Evolutionary conservation across 2,329 filamentous ascomycete genomes (phyloP).

Genomic region (Madurella mycetomatis): DNA sequence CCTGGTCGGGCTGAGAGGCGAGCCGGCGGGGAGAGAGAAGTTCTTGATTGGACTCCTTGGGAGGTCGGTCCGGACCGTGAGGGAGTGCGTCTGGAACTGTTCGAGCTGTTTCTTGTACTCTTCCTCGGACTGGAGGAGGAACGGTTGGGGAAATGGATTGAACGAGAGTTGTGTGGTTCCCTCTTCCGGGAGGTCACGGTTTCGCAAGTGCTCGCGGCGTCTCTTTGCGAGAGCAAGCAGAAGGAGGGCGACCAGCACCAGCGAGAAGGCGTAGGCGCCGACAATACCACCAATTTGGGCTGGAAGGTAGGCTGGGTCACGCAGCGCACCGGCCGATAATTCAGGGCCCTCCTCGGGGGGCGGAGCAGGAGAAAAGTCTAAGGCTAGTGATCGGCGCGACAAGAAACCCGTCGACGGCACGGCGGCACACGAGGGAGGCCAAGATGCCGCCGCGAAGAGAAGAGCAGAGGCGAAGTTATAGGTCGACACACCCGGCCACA

Average conservation of each 20-base stretch:
- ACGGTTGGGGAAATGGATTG: conserved; percentile 27
- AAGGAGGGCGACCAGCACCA: conserved; percentile 66
- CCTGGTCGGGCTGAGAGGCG: conserved; percentile 33
- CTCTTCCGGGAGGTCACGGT: conserved; percentile 49
- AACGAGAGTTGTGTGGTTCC: conserved; percentile 22
- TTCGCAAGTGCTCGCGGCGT: conserved; percentile 48
- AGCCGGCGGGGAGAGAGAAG: conserved; percentile 46
- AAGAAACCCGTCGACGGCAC: conserved; percentile 20
- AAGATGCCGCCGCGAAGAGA: conserved; percentile 28
- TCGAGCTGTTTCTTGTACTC: conserved; percentile 21
- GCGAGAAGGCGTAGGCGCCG: conserved; percentile 73
- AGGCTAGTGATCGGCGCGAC: conserved; percentile 37
- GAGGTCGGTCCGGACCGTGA: conserved; percentile 20
- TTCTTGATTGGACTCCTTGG: conserved; percentile 36
- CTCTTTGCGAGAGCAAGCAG: conserved; percentile 58
- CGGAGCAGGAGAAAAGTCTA: conserved; percentile 54
- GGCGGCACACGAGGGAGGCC: conserved; percentile 30
- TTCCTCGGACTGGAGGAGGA: conserved; percentile 27
- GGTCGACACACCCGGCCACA: conserved; percentile 33
- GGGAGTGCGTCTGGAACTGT: conserved; percentile 6
- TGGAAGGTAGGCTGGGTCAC: conserved; percentile 64
- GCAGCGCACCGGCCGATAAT: conserved; percentile 53
- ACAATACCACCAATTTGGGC: conserved; percentile 80
- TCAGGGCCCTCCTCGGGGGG: conserved; percentile 57
- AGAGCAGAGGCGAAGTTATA: conserved; percentile 28